Conservation (phyloP, 345 rosid species). For the Mangifera indica region DNA sequence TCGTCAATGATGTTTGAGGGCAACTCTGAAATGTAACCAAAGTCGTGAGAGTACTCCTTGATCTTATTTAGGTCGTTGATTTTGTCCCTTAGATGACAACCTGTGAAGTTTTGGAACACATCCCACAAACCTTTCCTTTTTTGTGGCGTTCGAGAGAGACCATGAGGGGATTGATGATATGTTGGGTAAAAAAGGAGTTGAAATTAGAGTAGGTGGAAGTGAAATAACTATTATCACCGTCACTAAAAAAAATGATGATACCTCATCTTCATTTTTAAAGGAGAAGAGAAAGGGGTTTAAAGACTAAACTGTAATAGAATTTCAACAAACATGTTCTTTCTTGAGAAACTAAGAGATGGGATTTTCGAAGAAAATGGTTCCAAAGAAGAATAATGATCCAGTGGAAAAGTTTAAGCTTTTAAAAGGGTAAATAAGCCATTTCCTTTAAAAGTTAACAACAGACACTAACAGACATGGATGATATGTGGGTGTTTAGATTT, state of each 20-base stretch:
- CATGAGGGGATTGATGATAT: constrained; percentile 41
- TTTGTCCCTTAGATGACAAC: too few species aligned
- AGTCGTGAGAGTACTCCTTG: too few species aligned
- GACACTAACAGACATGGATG: too few species aligned
- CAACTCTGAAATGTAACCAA: too few species aligned
- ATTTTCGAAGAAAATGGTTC: neutral
- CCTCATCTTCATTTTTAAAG: constrained; percentile 21
- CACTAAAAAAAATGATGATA: neutral
- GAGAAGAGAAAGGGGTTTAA: neutral
- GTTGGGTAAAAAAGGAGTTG: constrained; percentile 39
- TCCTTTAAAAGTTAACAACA: too few species aligned
- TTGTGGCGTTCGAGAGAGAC: constrained; percentile 23
- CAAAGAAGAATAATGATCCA: neutral
- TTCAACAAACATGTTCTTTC: neutral
- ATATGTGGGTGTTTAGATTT: too few species aligned
- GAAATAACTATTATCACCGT: constrained; percentile 24
- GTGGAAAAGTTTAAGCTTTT: too few species aligned
- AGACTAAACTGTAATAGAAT: too few species aligned
- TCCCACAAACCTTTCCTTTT: constrained; percentile 48
- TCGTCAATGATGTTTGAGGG: too few species aligned
- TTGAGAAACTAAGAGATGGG: neutral
- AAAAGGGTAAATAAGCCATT: too few species aligned
- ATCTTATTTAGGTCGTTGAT: too few species aligned
- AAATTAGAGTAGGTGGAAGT: constrained; percentile 12
- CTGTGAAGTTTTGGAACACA: too few species aligned